Percentiles rank a stretch among this genome's conserved stretches.
These are phyloP conservation scores for Coemansia sp. DNA, from an alignment of 192 early-diverging fungal species.

Conservation along the genomic window DNA sequence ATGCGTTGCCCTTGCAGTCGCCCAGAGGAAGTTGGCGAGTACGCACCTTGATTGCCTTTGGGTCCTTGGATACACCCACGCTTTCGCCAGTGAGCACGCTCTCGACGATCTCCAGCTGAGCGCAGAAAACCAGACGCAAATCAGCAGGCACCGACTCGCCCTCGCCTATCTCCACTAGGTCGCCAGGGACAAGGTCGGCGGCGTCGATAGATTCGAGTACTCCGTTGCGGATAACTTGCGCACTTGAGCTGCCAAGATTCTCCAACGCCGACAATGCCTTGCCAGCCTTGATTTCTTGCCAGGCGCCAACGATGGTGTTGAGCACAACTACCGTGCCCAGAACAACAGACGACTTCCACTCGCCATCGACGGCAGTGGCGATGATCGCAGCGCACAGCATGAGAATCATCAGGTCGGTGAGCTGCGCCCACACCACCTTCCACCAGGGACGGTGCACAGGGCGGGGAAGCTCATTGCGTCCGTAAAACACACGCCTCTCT, in stretches of 20 bases:
- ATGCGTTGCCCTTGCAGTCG: slow-evolving; percentile 96
- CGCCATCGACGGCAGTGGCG: slow-evolving; percentile 82
- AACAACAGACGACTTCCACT: slow-evolving; percentile 81
- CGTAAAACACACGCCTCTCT: slow-evolving; percentile 77
- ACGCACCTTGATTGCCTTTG: slow-evolving; percentile 55
- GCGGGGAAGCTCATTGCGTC: slow-evolving; percentile 80
- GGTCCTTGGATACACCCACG: slow-evolving; percentile 68
- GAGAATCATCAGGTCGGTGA: slow-evolving; percentile 95
- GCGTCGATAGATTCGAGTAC: slow-evolving; percentile 77
- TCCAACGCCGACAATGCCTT: slow-evolving; percentile 90
- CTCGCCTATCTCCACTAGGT: slow-evolving; percentile 81
- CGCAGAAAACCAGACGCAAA: slow-evolving; percentile 70
- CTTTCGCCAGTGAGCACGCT: slow-evolving; percentile 77
- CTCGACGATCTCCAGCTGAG: slow-evolving; percentile 70
- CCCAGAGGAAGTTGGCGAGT: slow-evolving; percentile 68
- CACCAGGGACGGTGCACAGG: slow-evolving; percentile 74
- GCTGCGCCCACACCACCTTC: slow-evolving; percentile 84
- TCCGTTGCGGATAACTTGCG: slow-evolving; percentile 80
- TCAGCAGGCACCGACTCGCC: slow-evolving; percentile 92
- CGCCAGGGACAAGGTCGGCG: slow-evolving; percentile 82
- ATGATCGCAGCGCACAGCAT: slow-evolving; percentile 82
- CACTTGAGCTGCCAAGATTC: slow-evolving; percentile 79
- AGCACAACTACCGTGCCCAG: slow-evolving; percentile 82
- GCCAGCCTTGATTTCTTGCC: slow-evolving; percentile 96
- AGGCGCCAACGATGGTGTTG: slow-evolving; percentile 91